Conservation (phyloP, 2,329 filamentous ascomycete genomes). For the Colletotrichum sansevieriae region DNA sequence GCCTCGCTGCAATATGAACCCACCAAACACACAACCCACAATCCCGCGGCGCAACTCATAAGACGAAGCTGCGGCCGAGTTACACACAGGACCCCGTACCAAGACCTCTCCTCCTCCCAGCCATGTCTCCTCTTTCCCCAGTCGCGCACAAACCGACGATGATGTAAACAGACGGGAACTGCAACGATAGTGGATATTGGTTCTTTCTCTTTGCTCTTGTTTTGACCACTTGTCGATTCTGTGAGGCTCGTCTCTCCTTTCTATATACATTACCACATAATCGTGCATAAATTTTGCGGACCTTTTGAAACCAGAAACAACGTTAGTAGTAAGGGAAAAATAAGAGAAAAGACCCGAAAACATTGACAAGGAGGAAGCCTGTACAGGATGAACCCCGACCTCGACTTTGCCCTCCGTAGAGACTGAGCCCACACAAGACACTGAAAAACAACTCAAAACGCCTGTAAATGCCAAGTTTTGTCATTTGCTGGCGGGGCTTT, state of each 20-base stretch:
- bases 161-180: not conserved
- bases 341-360: slow-evolving; percentile 13
- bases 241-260: slow-evolving; percentile 9
- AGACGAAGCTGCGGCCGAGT: slow-evolving; percentile 7
- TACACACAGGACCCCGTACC: slow-evolving; percentile 5
- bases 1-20: not conserved
- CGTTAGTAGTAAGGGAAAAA: not conserved
- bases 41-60: too few species aligned
- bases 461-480: slow-evolving; percentile 41
- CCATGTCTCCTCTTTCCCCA: not conserved
- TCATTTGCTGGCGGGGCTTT: slow-evolving; percentile 30
- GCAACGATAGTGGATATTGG: not conserved
- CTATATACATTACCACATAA: slow-evolving; percentile 41
- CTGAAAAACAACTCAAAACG: slow-evolving; percentile 21
- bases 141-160: too few species aligned
- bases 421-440: not conserved
- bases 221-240: slow-evolving; percentile 29
- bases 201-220: too few species aligned
- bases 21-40: too few species aligned
- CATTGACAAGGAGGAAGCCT: slow-evolving; percentile 16
- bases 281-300: slow-evolving; percentile 33
- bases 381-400: slow-evolving; percentile 10
- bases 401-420: not conserved
- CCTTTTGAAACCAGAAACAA: not conserved
- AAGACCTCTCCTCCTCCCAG: not conserved